These are phyloP conservation scores for Phialemoniopsis sp. DNA, from an alignment of 2,329 filamentous ascomycete species.

Conservation along the genomic window DNA sequence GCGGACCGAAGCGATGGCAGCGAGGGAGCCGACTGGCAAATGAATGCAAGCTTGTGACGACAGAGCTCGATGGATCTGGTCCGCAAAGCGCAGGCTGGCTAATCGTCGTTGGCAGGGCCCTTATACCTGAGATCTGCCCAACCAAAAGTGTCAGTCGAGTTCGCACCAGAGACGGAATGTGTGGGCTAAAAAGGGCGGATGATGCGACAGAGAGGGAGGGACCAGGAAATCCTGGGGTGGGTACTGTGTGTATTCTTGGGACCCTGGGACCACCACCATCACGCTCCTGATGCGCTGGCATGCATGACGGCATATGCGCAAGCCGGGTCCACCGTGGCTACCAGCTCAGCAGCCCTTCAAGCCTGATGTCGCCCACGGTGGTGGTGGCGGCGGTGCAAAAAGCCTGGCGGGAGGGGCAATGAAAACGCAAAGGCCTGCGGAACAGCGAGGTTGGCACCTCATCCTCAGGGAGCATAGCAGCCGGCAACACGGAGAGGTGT, in stretches of 20 bases:
- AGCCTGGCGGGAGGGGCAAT: neutral
- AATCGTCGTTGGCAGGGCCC: too few relatives aligned
- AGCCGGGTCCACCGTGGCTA: constrained; percentile 38
- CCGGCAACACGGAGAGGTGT: too few relatives aligned
- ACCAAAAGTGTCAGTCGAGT: constrained; percentile 32
- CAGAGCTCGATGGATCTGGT: neutral
- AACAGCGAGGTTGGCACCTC: too few relatives aligned
- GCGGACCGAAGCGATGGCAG: constrained; percentile 8
- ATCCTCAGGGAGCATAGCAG: too few relatives aligned
- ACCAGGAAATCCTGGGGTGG: constrained; percentile 18
- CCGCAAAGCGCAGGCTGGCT: too few relatives aligned
- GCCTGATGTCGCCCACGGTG: constrained; percentile 6
- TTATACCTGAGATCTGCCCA: constrained; percentile 28
- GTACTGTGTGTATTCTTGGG: constrained; percentile 31
- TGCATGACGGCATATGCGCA: constrained; percentile 58
- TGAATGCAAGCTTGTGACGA: neutral
- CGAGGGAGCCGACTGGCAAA: neutral
- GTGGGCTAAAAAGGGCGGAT: constrained; percentile 22
- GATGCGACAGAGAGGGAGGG: constrained; percentile 21
- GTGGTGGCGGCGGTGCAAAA: constrained; percentile 11
- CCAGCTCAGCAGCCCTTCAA: constrained; percentile 32
- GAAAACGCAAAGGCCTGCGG: too few relatives aligned
- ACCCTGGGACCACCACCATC: neutral
- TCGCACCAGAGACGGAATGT: too few relatives aligned
- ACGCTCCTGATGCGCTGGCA: constrained; percentile 47